Evolutionary conservation across 2,329 filamentous ascomycete species (phyloP), one percentile per base, ranked within the genome.

Genomic region (Dothistroma septosporum): DNA sequence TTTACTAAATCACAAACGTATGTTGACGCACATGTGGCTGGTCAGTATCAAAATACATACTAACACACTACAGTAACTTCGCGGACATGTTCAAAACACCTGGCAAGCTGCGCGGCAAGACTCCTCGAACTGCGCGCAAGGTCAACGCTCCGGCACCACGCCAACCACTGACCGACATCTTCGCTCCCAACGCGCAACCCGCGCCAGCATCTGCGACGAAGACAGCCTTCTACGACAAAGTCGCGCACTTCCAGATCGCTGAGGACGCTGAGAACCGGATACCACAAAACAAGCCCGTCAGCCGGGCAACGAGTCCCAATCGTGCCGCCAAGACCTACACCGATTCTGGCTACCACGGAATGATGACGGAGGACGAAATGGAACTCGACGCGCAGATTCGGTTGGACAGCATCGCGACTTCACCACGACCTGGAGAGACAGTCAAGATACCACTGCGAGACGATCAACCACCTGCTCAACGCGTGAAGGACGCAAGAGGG

Each of bases 31-130:
- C 24, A n/a, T 19, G 28, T 14, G 31, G 12, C 9, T 4, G 10
- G 9, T n/a, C 14, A 37, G 24, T 2, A n/a, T 31, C 31, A 24
- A 19, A 55, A 41, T 64, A 46, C 9, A 44, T 53, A 58, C 72
- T 77, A 59, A 77, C 63, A 14, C n/a, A 10, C 33, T 28, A 28
- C 70, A 97, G 94, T 64, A 93, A 93, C 74, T 87, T 97, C 62
- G 85, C 91, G 64, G 93, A 97, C 70, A 87, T 95, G n/a, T 97
- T 97, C 80, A 99, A 97, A 74, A 94, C 91, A 41, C 91, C 91
- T 3, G 90, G 90, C 59, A 93, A 91, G 73, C 77, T 94, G 73
- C 87, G 90, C 66, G 90, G 88, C 58, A 92, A 91, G 78, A 93
- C 90, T 31, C 90, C 90, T 47, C 83, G 88, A 63, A 91, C 89